These are phyloP conservation scores for Catunica adiposa DNA, from an alignment of 2,329 filamentous ascomycete genomes.

Conservation along the genomic window DNA sequence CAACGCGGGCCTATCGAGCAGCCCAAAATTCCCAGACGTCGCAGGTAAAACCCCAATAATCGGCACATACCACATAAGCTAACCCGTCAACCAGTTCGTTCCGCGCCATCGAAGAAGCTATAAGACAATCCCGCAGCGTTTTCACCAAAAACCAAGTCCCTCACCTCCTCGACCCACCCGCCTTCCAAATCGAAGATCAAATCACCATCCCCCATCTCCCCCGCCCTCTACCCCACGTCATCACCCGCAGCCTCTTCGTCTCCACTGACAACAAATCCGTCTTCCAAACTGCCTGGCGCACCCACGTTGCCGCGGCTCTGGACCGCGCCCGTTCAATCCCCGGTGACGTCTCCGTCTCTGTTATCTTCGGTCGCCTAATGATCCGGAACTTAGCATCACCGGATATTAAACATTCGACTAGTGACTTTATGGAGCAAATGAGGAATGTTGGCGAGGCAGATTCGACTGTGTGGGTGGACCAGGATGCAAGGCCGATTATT, in stretches of 20 bases:
- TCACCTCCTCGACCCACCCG: background rate
- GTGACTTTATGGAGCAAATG: background rate
- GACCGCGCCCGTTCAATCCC: background rate
- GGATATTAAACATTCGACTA: background rate
- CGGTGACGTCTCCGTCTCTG: background rate
- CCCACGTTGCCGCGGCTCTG: background rate
- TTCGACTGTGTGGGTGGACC: background rate
- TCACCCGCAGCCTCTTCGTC: background rate
- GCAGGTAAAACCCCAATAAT: background rate
- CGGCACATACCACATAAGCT: background rate
- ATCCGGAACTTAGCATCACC: background rate
- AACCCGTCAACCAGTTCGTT: background rate
- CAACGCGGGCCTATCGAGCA: background rate
- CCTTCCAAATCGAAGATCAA: background rate
- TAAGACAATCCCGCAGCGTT: background rate
- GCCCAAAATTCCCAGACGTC: background rate
- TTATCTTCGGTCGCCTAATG: slow-evolving; percentile 3
- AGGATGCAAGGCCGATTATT: background rate
- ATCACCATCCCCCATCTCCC: background rate
- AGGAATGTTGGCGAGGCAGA: background rate
- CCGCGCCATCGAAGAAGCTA: background rate
- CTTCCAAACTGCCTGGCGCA: background rate
- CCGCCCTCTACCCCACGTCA: background rate
- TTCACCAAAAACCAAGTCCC: background rate
- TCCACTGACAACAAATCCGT: background rate